Conservation (phyloP, 106 monocot genomes). For the Vanilla planifolia region DNA sequence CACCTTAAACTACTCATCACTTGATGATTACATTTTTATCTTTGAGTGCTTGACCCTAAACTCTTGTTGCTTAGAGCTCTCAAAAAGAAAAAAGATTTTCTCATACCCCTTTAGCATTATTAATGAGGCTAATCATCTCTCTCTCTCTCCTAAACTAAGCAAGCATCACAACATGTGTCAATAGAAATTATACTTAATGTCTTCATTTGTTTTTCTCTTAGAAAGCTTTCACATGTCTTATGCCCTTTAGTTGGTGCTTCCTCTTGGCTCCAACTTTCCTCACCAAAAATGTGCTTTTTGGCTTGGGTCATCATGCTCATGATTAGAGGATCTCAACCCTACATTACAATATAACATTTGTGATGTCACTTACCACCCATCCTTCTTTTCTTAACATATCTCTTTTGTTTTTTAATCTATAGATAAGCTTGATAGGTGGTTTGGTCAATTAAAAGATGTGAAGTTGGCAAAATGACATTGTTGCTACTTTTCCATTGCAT, state of each 20-base stretch:
- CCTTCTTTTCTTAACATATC: too few species aligned
- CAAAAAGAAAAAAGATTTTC: neutral
- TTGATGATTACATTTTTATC: neutral
- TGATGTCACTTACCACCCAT: too few species aligned
- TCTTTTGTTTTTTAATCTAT: too few species aligned
- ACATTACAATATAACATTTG: too few species aligned
- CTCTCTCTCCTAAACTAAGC: neutral
- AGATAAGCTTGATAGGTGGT: too few species aligned
- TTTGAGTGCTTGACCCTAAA: slow-evolving; percentile 17
- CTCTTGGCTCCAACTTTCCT: neutral
- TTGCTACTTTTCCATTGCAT: too few species aligned
- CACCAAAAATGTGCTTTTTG: slow-evolving; percentile 5
- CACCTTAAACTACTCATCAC: neutral
- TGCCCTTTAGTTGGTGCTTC: neutral
- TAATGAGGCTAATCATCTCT: neutral
- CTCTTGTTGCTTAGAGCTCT: neutral
- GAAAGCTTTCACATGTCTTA: neutral
- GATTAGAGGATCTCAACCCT: slow-evolving; percentile 19
- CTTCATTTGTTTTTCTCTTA: neutral
- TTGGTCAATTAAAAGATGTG: too few species aligned
- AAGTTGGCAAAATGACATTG: too few species aligned
- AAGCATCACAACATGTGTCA: neutral
- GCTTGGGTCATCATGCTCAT: slow-evolving; percentile 10
- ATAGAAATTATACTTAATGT: neutral
- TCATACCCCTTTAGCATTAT: neutral